Conservation (phyloP, 352 stramenopile species). For the Pythium guiyangense region DNA sequence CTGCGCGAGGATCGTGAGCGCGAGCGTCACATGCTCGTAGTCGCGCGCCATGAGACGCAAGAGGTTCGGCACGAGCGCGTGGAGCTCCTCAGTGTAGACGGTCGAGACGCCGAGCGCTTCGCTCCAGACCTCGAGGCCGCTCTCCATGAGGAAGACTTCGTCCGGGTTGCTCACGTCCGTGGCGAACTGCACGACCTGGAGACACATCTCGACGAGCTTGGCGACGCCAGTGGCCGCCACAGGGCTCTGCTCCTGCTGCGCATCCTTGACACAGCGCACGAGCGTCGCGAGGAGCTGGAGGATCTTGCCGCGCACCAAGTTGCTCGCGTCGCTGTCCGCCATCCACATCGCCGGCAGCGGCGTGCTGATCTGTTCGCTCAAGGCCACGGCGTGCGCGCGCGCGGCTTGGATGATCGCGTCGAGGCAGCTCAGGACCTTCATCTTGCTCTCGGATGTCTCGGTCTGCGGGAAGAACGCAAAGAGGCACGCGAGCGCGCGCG, state of each 20-base stretch:
- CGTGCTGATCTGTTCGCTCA: constrained; percentile 62
- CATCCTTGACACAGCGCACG: constrained; percentile 51
- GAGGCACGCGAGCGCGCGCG: constrained; percentile 51
- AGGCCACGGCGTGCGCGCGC: constrained; percentile 35
- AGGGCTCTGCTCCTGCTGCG: not conserved
- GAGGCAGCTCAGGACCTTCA: constrained; percentile 72
- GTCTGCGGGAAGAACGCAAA: constrained; percentile 66
- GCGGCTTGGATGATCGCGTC: constrained; percentile 70
- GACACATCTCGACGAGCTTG: constrained; percentile 58
- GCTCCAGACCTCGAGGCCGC: constrained; percentile 67
- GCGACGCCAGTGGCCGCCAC: constrained; percentile 16
- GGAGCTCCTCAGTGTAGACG: constrained; percentile 62
- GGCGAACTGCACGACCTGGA: constrained; percentile 64
- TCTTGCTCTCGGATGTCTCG: constrained; percentile 66
- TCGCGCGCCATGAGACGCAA: constrained; percentile 69
- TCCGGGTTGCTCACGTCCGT: constrained; percentile 79
- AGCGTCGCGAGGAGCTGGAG: constrained; percentile 70
- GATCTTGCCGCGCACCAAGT: constrained; percentile 80
- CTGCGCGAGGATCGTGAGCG: constrained; percentile 45
- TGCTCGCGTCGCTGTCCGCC: constrained; percentile 64
- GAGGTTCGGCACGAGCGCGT: constrained; percentile 59
- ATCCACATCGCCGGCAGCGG: constrained; percentile 71
- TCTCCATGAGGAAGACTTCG: constrained; percentile 85
- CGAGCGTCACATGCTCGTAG: constrained; percentile 70
- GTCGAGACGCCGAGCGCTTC: constrained; percentile 42